A percentile compares a stretch with the other conserved stretches of the same genome.
phyloP scores from a whole-genome alignment of 768 basidiomycete species.

The Clavulina sp. region DNA sequence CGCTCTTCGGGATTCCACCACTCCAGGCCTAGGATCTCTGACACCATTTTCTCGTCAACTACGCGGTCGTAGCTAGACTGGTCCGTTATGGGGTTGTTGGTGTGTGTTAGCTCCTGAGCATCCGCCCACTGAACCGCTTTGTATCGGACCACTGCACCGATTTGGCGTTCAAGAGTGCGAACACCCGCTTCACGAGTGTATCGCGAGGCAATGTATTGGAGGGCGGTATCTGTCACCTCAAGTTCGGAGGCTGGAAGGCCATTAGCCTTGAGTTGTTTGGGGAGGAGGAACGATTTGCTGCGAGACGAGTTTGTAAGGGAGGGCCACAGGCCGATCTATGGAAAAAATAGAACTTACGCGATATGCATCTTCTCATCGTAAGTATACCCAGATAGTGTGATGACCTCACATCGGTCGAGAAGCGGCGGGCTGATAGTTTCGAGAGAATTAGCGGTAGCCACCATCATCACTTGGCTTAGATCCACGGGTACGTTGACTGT shows the following conservation, averaged over 20 bases:
- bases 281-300: slow-evolving; percentile 56
- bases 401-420: slow-evolving; percentile 76
- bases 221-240: slow-evolving; percentile 45
- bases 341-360: slow-evolving; percentile 24
- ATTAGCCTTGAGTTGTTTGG: slow-evolving; percentile 72
- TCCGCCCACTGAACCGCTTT: slow-evolving; percentile 90
- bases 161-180: slow-evolving; percentile 70
- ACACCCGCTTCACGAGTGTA: slow-evolving; percentile 90
- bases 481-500: slow-evolving; percentile 77
- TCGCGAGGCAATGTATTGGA: slow-evolving; percentile 53
- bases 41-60: slow-evolving; percentile 57
- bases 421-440: slow-evolving; percentile 81
- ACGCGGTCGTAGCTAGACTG: slow-evolving; percentile 33
- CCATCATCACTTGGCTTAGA: slow-evolving; percentile 74
- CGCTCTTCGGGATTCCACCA: slow-evolving; percentile 66
- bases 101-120: slow-evolving; percentile 16
- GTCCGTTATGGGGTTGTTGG: slow-evolving; percentile 12
- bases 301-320: not conserved
- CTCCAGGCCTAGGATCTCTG: slow-evolving; percentile 65
- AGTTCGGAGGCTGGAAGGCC: slow-evolving; percentile 48
- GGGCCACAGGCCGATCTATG: not conserved
- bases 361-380: slow-evolving; percentile 87
- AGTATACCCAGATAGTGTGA: slow-evolving; percentile 70
- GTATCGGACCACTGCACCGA: slow-evolving; percentile 73
- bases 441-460: slow-evolving; percentile 81